Evolutionary conservation across 2,329 filamentous ascomycete species (phyloP).

Genomic region (Graphilbum fragrans): DNA sequence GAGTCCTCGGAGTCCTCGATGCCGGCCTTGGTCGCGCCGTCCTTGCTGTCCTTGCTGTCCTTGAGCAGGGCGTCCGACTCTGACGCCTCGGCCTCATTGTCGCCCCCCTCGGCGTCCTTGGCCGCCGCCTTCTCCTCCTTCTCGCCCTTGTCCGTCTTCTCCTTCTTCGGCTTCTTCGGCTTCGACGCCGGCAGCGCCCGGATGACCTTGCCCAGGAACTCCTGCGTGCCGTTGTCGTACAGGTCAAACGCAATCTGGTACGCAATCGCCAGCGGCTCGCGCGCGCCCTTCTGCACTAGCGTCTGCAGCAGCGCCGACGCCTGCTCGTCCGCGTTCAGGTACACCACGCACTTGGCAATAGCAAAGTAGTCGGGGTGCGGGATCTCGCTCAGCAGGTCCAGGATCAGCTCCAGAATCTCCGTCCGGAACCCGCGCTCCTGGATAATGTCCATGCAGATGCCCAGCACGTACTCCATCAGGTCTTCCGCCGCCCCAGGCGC

Average conservation of each 20-base stretch:
- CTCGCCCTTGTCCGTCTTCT: constrained; percentile 16
- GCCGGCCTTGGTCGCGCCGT: constrained; percentile 19
- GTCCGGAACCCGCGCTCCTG: constrained; percentile 79
- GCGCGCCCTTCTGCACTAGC: constrained; percentile 68
- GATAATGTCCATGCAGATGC: constrained; percentile 96
- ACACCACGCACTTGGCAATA: constrained; percentile 95
- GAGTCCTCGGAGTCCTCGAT: constrained; percentile 17
- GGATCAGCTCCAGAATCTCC: constrained; percentile 78
- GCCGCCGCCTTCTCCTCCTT: constrained; percentile 24
- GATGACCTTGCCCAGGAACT: constrained; percentile 85
- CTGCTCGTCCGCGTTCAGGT: constrained; percentile 83
- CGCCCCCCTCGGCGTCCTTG: constrained; percentile 19
- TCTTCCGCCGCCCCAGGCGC: constrained; percentile 56
- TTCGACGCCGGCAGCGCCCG: constrained; percentile 56
- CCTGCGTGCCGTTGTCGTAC: constrained; percentile 96
- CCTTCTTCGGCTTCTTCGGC: constrained; percentile 28
- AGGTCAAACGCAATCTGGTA: constrained; percentile 98
- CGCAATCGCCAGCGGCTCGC: constrained; percentile 68
- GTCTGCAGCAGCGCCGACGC: constrained; percentile 76
- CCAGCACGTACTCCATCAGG: constrained; percentile 88
- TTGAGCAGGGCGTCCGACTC: constrained; percentile 37
- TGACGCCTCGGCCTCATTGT: constrained; percentile 27
- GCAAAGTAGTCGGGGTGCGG: constrained; percentile 93
- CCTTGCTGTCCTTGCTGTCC: constrained; percentile 41
- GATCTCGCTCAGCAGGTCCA: constrained; percentile 91